Conservation (phyloP, 2,329 filamentous ascomycete genomes). For the Sarocladium brachiariae region DNA sequence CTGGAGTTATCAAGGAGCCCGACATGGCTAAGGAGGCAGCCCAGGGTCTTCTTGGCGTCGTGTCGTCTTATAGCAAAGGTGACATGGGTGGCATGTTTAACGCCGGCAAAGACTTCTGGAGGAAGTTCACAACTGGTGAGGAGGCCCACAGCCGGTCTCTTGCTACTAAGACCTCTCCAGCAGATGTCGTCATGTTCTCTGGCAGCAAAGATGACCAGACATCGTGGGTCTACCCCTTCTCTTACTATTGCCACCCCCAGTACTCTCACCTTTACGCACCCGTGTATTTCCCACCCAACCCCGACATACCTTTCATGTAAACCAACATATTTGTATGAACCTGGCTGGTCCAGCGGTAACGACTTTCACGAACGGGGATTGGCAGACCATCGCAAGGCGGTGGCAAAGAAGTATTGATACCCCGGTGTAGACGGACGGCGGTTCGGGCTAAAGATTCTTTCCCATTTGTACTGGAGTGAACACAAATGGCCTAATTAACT, state of each 20-base stretch:
- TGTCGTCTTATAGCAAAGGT: conserved; percentile 56
- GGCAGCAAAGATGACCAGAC: conserved; percentile 96
- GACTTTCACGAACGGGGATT: not conserved
- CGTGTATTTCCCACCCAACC: too few species aligned
- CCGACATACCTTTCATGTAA: too few species aligned
- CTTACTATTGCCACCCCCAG: conserved; percentile 1
- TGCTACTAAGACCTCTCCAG: conserved; percentile 85
- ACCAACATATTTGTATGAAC: not conserved
- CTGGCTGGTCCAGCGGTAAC: conserved; percentile 2
- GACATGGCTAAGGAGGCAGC: conserved; percentile 63
- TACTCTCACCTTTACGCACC: too few species aligned
- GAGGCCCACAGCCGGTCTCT: conserved; percentile 75
- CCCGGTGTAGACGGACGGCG: not conserved
- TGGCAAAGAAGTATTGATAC: not conserved
- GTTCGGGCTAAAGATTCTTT: not conserved
- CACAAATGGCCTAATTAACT: not conserved
- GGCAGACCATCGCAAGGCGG: conserved; percentile 1
- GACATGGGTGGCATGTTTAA: conserved; percentile 78
- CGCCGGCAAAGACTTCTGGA: conserved; percentile 76
- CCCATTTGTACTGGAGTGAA: not conserved
- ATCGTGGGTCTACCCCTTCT: conserved; percentile 54
- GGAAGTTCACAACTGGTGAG: conserved; percentile 77
- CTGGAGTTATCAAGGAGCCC: conserved; percentile 61
- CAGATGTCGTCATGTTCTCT: conserved; percentile 96
- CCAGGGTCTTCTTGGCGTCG: conserved; percentile 52